Percentiles rank a stretch among this genome's conserved stretches.
Evolutionary conservation across 257 asterid species (phyloP).

Genomic region (Solanum chiquidenum): DNA sequence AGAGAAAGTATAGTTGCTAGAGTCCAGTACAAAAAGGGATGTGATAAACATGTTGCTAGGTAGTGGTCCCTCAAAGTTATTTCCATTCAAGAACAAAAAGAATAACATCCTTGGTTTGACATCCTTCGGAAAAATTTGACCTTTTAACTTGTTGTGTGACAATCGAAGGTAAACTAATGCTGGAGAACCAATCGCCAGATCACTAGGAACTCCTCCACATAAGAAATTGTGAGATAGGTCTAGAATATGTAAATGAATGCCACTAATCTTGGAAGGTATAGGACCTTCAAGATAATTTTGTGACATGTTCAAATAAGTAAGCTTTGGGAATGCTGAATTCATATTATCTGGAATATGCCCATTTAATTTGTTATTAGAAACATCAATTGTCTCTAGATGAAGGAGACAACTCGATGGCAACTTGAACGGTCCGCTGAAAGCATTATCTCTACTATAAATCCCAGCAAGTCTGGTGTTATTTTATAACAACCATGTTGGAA

Average conservation of each 20-base stretch:
- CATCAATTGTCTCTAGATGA: neutral
- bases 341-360: neutral
- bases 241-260: neutral
- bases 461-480: neutral
- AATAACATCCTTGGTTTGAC: neutral
- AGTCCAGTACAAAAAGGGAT: no score
- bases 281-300: neutral
- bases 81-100: neutral
- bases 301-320: neutral
- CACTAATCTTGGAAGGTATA: neutral
- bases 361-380: neutral
- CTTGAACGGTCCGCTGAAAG: no score
- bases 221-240: neutral
- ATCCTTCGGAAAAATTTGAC: neutral
- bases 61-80: no score
- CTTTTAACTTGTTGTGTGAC: neutral
- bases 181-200: neutral
- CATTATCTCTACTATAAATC: neutral
- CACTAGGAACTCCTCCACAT: neutral
- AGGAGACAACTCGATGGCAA: neutral
- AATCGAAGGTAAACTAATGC: accelerated
- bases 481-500: neutral
- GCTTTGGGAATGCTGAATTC: neutral
- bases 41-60: no score
- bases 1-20: no score